These are phyloP conservation scores for Periconia macrospinosa DNA, from an alignment of 2,329 filamentous ascomycete genomes.

Conservation along the genomic window DNA sequence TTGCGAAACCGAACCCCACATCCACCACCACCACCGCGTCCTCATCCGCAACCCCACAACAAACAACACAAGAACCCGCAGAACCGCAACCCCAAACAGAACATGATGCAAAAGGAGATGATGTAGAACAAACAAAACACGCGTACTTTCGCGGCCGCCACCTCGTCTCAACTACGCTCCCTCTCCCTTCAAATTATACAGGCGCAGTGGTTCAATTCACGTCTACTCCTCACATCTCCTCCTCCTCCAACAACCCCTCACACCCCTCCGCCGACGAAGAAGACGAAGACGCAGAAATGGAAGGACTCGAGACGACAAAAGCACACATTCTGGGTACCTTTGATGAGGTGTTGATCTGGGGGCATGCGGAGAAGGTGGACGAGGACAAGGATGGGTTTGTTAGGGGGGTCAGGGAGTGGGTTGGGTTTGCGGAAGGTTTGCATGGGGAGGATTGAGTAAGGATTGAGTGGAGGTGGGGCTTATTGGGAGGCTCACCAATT, in stretches of 20 bases:
- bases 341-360: conserved; percentile 79
- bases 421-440: conserved; percentile 67
- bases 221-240: conserved; percentile 21
- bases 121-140: conserved; percentile 19
- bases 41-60: too few relatives aligned
- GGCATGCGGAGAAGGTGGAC: conserved; percentile 70
- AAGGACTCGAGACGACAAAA: conserved; percentile 38
- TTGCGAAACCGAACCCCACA: conserved; percentile 14
- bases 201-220: conserved; percentile 46
- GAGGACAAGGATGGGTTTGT: conserved; percentile 68
- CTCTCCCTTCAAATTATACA: conserved; percentile 71
- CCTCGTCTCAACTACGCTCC: conserved; percentile 67
- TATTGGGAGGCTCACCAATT: too few relatives aligned
- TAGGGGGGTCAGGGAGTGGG: conserved; percentile 78
- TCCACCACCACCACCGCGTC: neutral
- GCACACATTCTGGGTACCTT: conserved; percentile 70
- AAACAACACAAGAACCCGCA: neutral
- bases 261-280: conserved; percentile 23
- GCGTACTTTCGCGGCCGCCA: conserved; percentile 68
- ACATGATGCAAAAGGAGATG: too few relatives aligned
- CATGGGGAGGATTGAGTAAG: conserved; percentile 21
- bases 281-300: conserved; percentile 20
- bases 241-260: neutral
- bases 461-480: conserved; percentile 8
- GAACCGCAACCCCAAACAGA: neutral